Evolutionary conservation across 1,284 basidiomycete species (phyloP), one percentile per base, ranked within the genome.

Genomic region (Ustilago lituana): DNA sequence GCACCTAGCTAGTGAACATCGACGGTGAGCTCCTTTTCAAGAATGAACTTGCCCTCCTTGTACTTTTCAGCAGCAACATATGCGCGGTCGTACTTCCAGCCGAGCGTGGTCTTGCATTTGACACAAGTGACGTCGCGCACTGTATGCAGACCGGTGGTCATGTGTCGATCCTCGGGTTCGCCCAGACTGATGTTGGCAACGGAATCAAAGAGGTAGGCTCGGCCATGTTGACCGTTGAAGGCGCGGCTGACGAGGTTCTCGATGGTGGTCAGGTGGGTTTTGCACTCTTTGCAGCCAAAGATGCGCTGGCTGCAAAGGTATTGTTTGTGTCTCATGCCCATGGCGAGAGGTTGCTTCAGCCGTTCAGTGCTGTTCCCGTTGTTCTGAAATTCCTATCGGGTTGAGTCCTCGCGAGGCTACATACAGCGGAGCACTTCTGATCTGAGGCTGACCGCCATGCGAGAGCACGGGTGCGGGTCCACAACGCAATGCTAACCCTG

Each of bases 41-140:
- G 90, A 82, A 98, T 98, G 83, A 88, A 97, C 85, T 94, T 94
- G 82, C 93, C 93, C 85, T 98, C 95, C 83, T 98, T 98, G 87
- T 98, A 98, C 83, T 92, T 93, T 86, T 98, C 94, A 12, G 88
- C 87, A 8, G 86, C 80, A 79, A 96, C 93, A 81, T 90, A 97
- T 6, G 95, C 95, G 55, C 88, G 88, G 83, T 96, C 94, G 83
- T 98, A 98, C 91, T 96, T 96, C 95, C 95, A 98, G 50, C 95
- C 95, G 26, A 98, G 86, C 12, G 87, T 88, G 29, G 87, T 87
- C 55, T 88, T 87, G 83, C 95, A 98, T 81, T 94, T 95, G 84
- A 86, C 84, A 84, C 96, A 98, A 83, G 87, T 91, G 69, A 98
- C 91, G 81, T 98, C 95, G 55, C 95, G 89, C 29, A 98, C 95